A percentile compares a stretch with the other conserved stretches of the same genome.
These are phyloP conservation scores for Paraglomus brasilianum DNA, from an alignment of 192 early-diverging fungal species.

Conservation along the genomic window DNA sequence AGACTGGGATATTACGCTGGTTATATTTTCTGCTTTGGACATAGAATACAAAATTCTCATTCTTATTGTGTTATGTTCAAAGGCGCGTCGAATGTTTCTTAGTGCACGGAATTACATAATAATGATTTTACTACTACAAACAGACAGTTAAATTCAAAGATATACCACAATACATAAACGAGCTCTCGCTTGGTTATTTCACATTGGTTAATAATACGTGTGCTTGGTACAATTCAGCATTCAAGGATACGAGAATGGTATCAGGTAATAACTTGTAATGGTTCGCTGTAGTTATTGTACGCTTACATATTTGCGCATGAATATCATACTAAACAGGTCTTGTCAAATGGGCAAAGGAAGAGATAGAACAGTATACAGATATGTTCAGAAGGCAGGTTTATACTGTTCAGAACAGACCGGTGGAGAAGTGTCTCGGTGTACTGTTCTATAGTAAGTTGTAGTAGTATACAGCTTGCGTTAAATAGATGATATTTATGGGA, in stretches of 20 bases:
- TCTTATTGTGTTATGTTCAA: background rate
- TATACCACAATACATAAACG: constrained; percentile 78
- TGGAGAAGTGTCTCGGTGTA: constrained; percentile 18
- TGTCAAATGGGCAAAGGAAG: constrained; percentile 87
- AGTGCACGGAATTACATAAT: constrained; percentile 50
- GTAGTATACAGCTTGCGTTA: background rate
- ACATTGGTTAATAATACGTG: constrained; percentile 91
- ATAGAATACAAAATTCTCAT: background rate
- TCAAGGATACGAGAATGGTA: constrained; percentile 84
- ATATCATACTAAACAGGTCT: constrained; percentile 70
- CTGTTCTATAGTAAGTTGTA: constrained; percentile 19
- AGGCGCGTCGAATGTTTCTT: constrained; percentile 89
- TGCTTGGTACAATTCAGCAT: constrained; percentile 92
- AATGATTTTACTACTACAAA: background rate
- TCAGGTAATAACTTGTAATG: constrained; percentile 55
- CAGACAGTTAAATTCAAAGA: constrained; percentile 88
- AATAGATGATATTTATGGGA: no score
- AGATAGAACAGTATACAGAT: constrained; percentile 80
- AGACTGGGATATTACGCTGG: constrained; percentile 52
- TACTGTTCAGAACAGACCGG: background rate
- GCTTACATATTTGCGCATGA: no score
- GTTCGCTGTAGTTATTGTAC: background rate
- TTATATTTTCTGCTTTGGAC: background rate
- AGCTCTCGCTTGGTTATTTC: constrained; percentile 86
- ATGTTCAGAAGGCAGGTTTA: constrained; percentile 49